Base-by-base conservation (phyloP, 805 yeast species). In the Nakazawaea ishiwadae region DNA sequence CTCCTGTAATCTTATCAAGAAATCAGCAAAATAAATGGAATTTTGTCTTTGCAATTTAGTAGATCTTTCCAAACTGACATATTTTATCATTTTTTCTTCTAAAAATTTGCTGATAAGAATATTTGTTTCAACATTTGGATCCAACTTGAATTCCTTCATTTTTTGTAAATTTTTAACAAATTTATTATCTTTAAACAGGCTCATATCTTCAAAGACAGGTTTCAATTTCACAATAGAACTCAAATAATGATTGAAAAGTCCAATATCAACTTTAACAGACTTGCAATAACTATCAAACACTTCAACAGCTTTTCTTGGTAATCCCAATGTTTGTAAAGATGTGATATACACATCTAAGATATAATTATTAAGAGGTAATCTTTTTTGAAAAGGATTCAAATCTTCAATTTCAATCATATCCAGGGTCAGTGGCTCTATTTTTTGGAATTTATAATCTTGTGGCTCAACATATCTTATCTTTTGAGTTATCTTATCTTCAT, bases 91-190 rank as follows among this genome's bases (percentile, higher is more conserved):
- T 28, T 37, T 31, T 11, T 32, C 19, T 15, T 42, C 41, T 14
- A 36, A 36, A 19, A 31, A 37, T 17, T 37, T 36, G 17, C 12
- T 15, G 16, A 42, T 14, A 14, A 42, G 15, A 15, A 37, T 27
- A 32, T 28, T 36, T 23, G 45, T 42, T 5, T 32, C 40, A 8
- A 14, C 9, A 24, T 41, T 35, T n/a, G 44, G 40, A 14, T 16
- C 15, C 5, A 40, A 8, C 19, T 33, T 23, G 14, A 26, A 24
- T 4, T 18, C 23, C n/a, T 21, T 16, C 32, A 34, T 19, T 15
- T 40, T 30, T n/a, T 18, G 8, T 24, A 38, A 31, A n/a, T 17
- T 23, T 19, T 38, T 26, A n/a, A 17, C 12, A 3, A 37, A 15
- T 14, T 29, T 29, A 14, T 37, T 30, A 15, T 20, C 29, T 5